Evolutionary conservation across 73 alveolate species (phyloP).

Genomic region (Symbiodinium natans): DNA sequence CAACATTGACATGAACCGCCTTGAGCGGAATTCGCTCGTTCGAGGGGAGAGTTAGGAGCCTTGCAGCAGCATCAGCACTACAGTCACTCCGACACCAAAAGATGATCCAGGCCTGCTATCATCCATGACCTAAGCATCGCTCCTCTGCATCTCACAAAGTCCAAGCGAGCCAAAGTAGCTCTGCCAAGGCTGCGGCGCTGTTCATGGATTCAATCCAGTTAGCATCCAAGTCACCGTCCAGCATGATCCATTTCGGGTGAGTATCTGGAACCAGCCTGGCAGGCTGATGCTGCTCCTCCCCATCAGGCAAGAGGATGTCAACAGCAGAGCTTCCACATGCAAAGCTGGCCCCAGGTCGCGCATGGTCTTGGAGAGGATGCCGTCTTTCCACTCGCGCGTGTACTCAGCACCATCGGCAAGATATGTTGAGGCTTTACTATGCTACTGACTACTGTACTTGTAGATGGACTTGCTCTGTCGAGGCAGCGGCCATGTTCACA

Average conservation of each 20-base stretch:
- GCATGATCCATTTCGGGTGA: slow-evolving; percentile 99
- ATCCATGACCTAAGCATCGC: neutral
- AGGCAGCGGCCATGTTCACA: slow-evolving; percentile 96
- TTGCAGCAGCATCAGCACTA: slow-evolving; percentile 42
- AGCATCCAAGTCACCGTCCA: slow-evolving; percentile 99
- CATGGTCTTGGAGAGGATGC: slow-evolving; percentile 99
- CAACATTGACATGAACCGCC: too few species aligned
- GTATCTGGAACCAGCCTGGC: slow-evolving; percentile 97
- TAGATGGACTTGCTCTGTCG: too few species aligned
- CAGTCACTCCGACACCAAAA: too few species aligned
- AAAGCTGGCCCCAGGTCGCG: slow-evolving; percentile 97
- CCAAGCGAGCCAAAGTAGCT: too few species aligned
- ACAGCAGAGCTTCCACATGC: too few species aligned
- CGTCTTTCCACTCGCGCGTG: slow-evolving; percentile 99
- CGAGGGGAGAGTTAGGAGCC: slow-evolving; percentile 97
- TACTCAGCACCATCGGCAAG: too few species aligned
- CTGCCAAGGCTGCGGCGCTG: slow-evolving; percentile 47
- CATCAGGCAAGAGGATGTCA: too few species aligned
- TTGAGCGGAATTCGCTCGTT: slow-evolving; percentile 99
- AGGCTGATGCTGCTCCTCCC: neutral
- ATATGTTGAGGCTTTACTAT: too few species aligned
- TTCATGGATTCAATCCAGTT: slow-evolving; percentile 99
- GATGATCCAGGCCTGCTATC: neutral
- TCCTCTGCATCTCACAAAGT: neutral
- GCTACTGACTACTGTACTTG: too few species aligned